Evolutionary conservation across 1,284 basidiomycete species (phyloP), one percentile per base, ranked within the genome.

Genomic region (Inonotus hispidus): DNA sequence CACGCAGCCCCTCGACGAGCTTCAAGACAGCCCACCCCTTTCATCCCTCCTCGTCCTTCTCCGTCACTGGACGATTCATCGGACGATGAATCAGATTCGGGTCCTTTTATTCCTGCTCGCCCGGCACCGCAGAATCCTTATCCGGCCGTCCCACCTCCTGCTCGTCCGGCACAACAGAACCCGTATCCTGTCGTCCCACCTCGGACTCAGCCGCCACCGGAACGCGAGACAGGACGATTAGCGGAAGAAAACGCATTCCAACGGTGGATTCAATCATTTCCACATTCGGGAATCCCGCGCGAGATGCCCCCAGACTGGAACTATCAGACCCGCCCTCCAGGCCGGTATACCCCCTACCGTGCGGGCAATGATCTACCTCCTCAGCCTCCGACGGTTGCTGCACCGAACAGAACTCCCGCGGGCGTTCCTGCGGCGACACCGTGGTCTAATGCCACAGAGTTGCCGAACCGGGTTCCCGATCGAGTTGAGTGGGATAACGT

Each of bases 401-500:
- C 50, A 14, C 5, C 32, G 32, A 16, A 13, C 27, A 11, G 29
- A n/a, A 8, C 2, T 19, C 46, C 46, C 5, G 13, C 19, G 21
- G 21, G 10, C 46, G 7, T 19, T 37, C 32, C 58, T 43, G 21
- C 32, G 7, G 23, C 27, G 35, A 2, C 25, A 38, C 39, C 46
- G 39, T 52, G 19, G 35, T 21, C 25, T 21, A 6, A 43, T 29
- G 49, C 19, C 10, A 10, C n/a, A 37, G 49, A 37, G 27, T 49
- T 59, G 27, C 57, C 57, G 5, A 21, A 52, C 10, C 53, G 62
- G 19, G 35, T 32, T 45, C 58, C 62, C 4, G 62, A 63, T 35
- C 16, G 25, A 32, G 38, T 60, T 13, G 58, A 39, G 25, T 63
- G 62, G 62, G 27, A 57, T 38, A 38, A 63, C 21, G 58, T 59